A percentile compares a stretch with the other conserved stretches of the same genome.
Evolutionary conservation across 495 filamentous ascomycete genomes (phyloP).

Genomic region (Daldinia grandis): DNA sequence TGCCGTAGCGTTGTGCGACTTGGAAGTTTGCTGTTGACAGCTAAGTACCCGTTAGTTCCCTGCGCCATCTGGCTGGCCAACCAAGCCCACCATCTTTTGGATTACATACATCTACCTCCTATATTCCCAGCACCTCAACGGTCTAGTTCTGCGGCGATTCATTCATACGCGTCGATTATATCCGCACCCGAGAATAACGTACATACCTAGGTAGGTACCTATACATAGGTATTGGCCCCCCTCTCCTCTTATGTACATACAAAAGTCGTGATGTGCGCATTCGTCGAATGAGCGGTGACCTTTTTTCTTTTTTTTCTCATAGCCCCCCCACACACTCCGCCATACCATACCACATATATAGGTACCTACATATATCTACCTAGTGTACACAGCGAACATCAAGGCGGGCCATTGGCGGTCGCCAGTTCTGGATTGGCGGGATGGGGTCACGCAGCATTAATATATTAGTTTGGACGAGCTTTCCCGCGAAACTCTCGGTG

Average conservation of each 20-base stretch:
- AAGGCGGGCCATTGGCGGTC: constrained; percentile 9
- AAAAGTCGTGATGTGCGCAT: constrained; percentile 13
- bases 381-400: not conserved
- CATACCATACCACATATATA: not conserved
- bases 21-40: not conserved
- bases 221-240: not conserved
- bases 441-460: constrained; percentile 14
- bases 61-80: constrained; percentile 10
- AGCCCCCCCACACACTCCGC: constrained; percentile 19
- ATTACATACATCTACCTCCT: too few species aligned
- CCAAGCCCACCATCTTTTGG: too few species aligned
- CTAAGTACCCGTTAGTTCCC: constrained; percentile 2
- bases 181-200: constrained; percentile 11
- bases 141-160: not conserved
- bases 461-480: constrained; percentile 9
- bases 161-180: constrained; percentile 14
- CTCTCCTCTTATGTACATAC: not conserved
- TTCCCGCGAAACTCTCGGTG: constrained; percentile 27
- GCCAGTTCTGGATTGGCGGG: constrained; percentile 29
- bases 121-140: not conserved
- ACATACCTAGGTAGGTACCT: too few species aligned
- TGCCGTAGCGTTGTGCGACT: constrained; percentile 11
- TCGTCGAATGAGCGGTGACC: constrained; percentile 24
- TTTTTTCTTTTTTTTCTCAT: not conserved
- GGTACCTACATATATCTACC: too few species aligned